Conservation (phyloP, 2,329 filamentous ascomycete species). For the Pestalotiopsis sp. region DNA sequence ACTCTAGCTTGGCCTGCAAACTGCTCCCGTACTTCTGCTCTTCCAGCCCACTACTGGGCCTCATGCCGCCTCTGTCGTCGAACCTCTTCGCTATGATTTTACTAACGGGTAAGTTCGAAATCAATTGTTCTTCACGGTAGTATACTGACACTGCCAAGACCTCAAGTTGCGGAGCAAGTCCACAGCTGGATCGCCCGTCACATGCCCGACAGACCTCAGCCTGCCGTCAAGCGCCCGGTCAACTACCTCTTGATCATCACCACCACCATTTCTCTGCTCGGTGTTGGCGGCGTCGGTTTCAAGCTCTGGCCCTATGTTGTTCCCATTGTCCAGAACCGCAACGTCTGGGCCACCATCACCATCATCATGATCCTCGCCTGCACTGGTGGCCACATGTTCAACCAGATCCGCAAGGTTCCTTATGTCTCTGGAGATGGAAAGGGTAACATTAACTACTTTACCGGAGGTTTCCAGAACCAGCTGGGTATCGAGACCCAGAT, state of each 20-base stretch:
- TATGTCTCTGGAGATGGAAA: conserved; percentile 85
- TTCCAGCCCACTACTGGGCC: conserved; percentile 85
- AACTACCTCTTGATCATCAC: conserved; percentile 80
- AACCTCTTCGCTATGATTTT: conserved; percentile 84
- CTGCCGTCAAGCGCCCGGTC: conserved; percentile 77
- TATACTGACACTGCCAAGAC: conserved; percentile 43
- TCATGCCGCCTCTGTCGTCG: conserved; percentile 67
- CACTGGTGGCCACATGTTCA: conserved; percentile 98
- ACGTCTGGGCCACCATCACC: conserved; percentile 89
- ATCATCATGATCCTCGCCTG: conserved; percentile 89
- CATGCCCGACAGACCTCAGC: conserved; percentile 76
- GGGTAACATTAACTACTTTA: conserved; percentile 88
- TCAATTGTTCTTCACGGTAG: neutral
- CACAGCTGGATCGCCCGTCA: conserved; percentile 79
- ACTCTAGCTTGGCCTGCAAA: conserved; percentile 82
- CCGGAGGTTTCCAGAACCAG: conserved; percentile 89
- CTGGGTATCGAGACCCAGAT: conserved; percentile 95
- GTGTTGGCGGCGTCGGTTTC: conserved; percentile 64
- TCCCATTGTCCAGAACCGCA: conserved; percentile 84
- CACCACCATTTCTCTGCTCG: conserved; percentile 67
- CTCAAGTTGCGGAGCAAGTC: conserved; percentile 73
- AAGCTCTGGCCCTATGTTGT: conserved; percentile 77
- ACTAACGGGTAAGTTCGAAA: conserved; percentile 63
- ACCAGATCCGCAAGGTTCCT: conserved; percentile 93
- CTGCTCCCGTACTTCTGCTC: conserved; percentile 84